Percentiles rank a stretch among this genome's conserved stretches.
Conservation (phyloP, 2,329 filamentous ascomycete genomes). For the Xylaria multiplex region DNA sequence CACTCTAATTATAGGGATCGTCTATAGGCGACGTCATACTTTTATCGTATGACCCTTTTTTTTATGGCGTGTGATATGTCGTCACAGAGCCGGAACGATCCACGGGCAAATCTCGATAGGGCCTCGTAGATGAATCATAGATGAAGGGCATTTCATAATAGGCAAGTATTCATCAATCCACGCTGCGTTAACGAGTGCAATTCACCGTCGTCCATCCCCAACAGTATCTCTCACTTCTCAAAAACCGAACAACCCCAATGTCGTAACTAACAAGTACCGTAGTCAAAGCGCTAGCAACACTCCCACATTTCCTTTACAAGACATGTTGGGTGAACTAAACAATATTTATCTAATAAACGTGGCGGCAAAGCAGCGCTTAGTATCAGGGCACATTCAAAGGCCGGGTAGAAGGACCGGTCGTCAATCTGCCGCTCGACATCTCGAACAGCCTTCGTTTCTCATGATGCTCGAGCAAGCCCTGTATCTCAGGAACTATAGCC, state of each 20-base stretch:
- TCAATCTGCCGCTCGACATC: constrained; percentile 38
- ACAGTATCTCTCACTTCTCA: constrained; percentile 34
- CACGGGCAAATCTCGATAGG: background rate
- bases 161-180: constrained; percentile 34
- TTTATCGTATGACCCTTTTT: background rate
- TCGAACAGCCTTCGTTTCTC: constrained; percentile 51
- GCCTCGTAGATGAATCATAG: constrained; percentile 17
- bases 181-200: constrained; percentile 43
- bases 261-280: constrained; percentile 34
- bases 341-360: constrained; percentile 42
- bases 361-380: constrained; percentile 36
- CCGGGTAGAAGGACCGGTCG: constrained; percentile 33
- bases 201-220: constrained; percentile 35
- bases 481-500: constrained; percentile 17
- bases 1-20: background rate
- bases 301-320: constrained; percentile 28
- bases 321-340: constrained; percentile 40
- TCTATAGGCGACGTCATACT: constrained; percentile 30
- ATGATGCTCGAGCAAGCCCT: constrained; percentile 42
- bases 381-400: constrained; percentile 36
- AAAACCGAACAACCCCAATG: constrained; percentile 32
- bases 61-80: constrained; percentile 10
- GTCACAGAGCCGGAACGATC: constrained; percentile 25
- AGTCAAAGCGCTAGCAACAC: constrained; percentile 34
- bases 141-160: constrained; percentile 25